Conservation (phyloP, 352 stramenopile genomes). For the Globisporangium spinosum region DNA sequence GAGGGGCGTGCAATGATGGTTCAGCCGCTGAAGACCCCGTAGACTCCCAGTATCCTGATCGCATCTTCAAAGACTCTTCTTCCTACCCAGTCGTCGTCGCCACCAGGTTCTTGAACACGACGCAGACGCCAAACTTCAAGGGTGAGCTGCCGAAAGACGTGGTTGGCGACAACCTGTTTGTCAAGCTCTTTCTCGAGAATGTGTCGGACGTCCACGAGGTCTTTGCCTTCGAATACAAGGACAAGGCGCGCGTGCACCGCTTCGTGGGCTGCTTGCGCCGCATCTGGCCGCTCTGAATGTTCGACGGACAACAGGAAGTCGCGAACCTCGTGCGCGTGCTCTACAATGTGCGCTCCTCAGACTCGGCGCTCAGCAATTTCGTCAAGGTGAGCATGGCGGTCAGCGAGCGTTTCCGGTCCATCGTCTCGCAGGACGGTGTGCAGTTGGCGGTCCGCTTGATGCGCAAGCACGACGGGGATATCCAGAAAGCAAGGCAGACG, state of each 20-base stretch:
- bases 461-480: constrained; percentile 26
- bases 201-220: constrained; percentile 62
- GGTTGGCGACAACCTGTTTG: constrained; percentile 23
- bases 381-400: constrained; percentile 49
- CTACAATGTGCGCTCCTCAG: constrained; percentile 52
- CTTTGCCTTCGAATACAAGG: constrained; percentile 52
- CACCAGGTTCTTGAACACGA: constrained; percentile 24
- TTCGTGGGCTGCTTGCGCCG: constrained; percentile 46
- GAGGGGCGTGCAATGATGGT: background rate
- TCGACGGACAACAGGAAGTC: constrained; percentile 56
- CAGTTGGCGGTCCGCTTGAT: constrained; percentile 39
- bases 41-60: background rate
- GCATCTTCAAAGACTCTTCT: background rate
- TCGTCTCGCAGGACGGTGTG: constrained; percentile 41
- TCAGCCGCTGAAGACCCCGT: background rate
- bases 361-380: constrained; percentile 57
- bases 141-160: constrained; percentile 51
- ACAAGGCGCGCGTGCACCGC: constrained; percentile 64
- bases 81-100: background rate
- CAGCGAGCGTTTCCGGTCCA: constrained; percentile 44
- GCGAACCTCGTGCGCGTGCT: constrained; percentile 60
- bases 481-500: constrained; percentile 28
- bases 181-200: constrained; percentile 49
- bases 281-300: constrained; percentile 79
- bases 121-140: constrained; percentile 64